These are phyloP conservation scores for Agrostemma githago DNA, from an alignment of 148 eudicot species.

Conservation along the genomic window DNA sequence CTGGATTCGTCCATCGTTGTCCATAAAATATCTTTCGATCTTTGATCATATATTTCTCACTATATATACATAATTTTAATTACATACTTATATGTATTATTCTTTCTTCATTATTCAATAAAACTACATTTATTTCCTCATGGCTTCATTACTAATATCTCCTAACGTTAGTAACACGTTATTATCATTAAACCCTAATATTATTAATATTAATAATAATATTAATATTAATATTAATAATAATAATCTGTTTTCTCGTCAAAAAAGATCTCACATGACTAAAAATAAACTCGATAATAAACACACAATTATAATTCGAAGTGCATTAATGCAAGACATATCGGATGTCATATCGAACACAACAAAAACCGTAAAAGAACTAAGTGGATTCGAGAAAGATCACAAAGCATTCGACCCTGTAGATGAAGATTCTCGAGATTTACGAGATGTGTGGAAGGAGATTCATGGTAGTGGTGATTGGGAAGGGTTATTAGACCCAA, in stretches of 20 bases:
- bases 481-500: slow-evolving; percentile 66
- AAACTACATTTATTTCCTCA: neutral
- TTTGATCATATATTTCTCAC: too few species aligned
- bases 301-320: neutral
- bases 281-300: too few species aligned
- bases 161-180: slow-evolving; percentile 1
- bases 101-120: too few species aligned
- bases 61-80: too few species aligned
- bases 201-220: too few species aligned
- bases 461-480: slow-evolving; percentile 62
- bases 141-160: slow-evolving; percentile 24
- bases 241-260: too few species aligned
- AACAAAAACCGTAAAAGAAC: slow-evolving; percentile 2
- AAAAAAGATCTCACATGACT: too few species aligned
- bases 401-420: neutral
- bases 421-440: slow-evolving; percentile 32
- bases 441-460: slow-evolving; percentile 56
- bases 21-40: too few species aligned
- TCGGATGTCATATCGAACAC: neutral
- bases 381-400: slow-evolving; percentile 11
- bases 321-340: neutral
- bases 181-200: slow-evolving; percentile 8
- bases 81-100: too few species aligned
- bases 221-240: neutral
- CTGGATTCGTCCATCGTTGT: too few species aligned